Percentiles rank a stretch among this genome's conserved stretches.
phyloP scores from a whole-genome alignment of 768 basidiomycete genomes.

The Amanita inopinata region DNA sequence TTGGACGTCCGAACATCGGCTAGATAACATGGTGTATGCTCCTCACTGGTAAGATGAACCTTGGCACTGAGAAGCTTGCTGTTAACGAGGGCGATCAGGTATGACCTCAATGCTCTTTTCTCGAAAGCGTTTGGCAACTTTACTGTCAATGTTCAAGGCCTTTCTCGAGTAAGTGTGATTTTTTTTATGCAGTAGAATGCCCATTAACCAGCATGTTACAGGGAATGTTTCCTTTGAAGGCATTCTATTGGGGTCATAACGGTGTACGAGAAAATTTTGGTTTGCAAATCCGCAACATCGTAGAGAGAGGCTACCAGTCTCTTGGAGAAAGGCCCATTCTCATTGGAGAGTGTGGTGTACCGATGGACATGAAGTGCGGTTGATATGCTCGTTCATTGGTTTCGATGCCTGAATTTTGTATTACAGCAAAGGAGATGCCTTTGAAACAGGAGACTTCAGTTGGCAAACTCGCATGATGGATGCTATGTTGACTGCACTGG shows the following conservation, averaged over 20 bases:
- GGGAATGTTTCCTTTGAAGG: constrained; percentile 78
- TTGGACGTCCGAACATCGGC: constrained; percentile 59
- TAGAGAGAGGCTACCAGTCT: constrained; percentile 53
- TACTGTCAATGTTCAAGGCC: constrained; percentile 86
- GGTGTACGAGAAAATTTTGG: constrained; percentile 77
- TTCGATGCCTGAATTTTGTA: neutral
- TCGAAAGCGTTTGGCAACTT: constrained; percentile 76
- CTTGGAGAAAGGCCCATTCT: constrained; percentile 79
- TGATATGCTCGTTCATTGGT: neutral
- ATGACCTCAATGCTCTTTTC: constrained; percentile 87
- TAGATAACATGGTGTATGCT: constrained; percentile 23
- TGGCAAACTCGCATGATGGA: constrained; percentile 95
- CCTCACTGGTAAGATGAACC: constrained; percentile 17
- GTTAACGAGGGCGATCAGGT: constrained; percentile 40
- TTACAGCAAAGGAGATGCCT: constrained; percentile 66
- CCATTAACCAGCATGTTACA: constrained; percentile 20
- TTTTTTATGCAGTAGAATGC: constrained; percentile 3
- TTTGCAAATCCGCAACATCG: constrained; percentile 73
- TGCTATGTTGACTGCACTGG: constrained; percentile 76
- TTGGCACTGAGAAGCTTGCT: neutral
- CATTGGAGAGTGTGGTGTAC: constrained; percentile 89
- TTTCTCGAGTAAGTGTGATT: constrained; percentile 58
- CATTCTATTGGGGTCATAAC: constrained; percentile 82
- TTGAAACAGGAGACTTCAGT: constrained; percentile 59
- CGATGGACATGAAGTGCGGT: constrained; percentile 94